phyloP scores from a whole-genome alignment of 805 yeast species.

The Kurtzmaniella cleridarum region DNA sequence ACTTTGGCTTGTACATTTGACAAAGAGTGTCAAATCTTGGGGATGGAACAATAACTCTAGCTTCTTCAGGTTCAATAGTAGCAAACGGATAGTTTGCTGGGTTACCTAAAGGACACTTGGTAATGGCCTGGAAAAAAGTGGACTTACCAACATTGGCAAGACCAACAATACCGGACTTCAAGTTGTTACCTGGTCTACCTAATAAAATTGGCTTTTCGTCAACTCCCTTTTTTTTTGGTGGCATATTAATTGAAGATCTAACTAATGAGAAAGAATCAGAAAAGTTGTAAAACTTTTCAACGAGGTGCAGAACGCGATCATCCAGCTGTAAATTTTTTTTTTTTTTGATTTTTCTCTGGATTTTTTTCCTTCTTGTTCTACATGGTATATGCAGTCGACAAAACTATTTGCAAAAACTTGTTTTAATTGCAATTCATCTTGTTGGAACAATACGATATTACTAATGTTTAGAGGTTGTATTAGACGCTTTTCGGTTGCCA shows the following conservation, averaged over 20 bases:
- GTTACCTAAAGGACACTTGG: conserved; percentile 86
- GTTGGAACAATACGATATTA: no score
- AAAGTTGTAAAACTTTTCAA: not conserved
- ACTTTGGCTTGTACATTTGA: conserved; percentile 73
- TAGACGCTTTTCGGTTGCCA: not conserved
- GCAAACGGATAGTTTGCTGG: conserved; percentile 99
- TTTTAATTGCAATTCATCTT: no score
- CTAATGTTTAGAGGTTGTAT: not conserved
- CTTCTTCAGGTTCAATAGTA: conserved; percentile 97
- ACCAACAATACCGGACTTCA: conserved; percentile 80
- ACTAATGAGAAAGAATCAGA: not conserved
- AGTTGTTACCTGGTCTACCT: conserved; percentile 64
- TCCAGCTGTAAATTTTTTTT: no score
- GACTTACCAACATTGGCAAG: conserved; percentile 95
- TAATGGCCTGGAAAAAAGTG: conserved; percentile 95
- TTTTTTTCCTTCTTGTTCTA: no score
- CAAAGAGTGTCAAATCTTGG: conserved; percentile 75
- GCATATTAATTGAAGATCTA: conserved; percentile 40
- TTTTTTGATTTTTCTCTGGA: no score
- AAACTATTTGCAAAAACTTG: no score
- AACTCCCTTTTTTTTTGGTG: conserved; percentile 65
- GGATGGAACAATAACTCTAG: conserved; percentile 91
- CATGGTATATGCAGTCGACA: no score
- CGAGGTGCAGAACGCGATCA: no score
- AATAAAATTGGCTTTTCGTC: conserved; percentile 68